phyloP scores from a whole-genome alignment of 2,329 filamentous ascomycete genomes.

The Phialophora tarda region DNA sequence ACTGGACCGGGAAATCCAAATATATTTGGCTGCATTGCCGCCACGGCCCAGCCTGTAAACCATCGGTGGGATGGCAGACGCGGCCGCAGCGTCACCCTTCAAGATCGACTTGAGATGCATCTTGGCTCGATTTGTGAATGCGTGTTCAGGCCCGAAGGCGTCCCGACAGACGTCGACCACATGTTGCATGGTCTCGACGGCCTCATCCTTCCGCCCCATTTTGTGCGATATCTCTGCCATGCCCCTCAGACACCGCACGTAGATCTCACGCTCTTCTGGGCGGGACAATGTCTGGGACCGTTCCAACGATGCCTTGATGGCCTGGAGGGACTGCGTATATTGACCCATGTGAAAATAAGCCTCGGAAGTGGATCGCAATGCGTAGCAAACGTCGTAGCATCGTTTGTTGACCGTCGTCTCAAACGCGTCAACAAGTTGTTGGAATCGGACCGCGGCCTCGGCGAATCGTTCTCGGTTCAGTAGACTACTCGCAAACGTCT shows the following conservation, averaged over 20 bases:
- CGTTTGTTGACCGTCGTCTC: slow-evolving; percentile 36
- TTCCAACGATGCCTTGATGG: slow-evolving; percentile 36
- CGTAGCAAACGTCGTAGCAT: slow-evolving; percentile 40
- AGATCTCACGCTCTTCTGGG: slow-evolving; percentile 39
- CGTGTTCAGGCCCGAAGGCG: slow-evolving; percentile 38
- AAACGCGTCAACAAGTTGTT: slow-evolving; percentile 39
- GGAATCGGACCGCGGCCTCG: slow-evolving; percentile 39
- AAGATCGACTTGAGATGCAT: slow-evolving; percentile 40
- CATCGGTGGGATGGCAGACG: slow-evolving; percentile 37
- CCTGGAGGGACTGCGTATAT: slow-evolving; percentile 35
- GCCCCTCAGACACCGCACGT: slow-evolving; percentile 38
- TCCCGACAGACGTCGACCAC: slow-evolving; percentile 38
- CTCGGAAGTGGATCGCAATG: slow-evolving; percentile 37
- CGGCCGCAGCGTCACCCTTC: slow-evolving; percentile 32
- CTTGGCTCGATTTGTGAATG: slow-evolving; percentile 38
- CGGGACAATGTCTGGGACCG: slow-evolving; percentile 33
- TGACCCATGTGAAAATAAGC: slow-evolving; percentile 38
- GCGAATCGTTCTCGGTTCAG: slow-evolving; percentile 37
- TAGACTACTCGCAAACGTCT: slow-evolving; percentile 39
- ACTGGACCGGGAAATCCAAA: slow-evolving; percentile 39
- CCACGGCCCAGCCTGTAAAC: slow-evolving; percentile 39
- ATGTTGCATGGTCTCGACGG: slow-evolving; percentile 37
- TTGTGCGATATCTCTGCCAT: slow-evolving; percentile 39
- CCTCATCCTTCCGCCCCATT: slow-evolving; percentile 36
- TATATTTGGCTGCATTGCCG: slow-evolving; percentile 38